Base-by-base conservation (phyloP, 768 basidiomycete genomes). In the Hericium coralloides region DNA sequence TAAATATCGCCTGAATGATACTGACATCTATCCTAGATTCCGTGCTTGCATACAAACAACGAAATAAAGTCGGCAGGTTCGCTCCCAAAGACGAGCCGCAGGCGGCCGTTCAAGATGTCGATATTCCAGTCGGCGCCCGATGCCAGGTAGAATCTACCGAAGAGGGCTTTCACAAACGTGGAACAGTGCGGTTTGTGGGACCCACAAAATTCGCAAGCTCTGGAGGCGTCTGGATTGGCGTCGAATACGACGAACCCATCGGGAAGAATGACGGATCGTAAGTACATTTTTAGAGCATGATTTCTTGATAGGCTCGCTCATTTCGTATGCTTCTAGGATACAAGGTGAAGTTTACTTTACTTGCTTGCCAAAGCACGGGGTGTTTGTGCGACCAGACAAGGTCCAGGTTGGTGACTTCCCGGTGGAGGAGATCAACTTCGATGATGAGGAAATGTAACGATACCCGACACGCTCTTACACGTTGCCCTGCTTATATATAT, bases 201-300 rank as follows among this genome's bases (percentile, higher is more conserved):
- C 69, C 73, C 38, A 92, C 94, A 0, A 76, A 78, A 56, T 97
- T 98, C 66, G 82, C 81, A 10, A 80, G 77, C 58, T 80, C 75
- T 14, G 67, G 70, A 3, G 82, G 86, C 0, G 70, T 82, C 0
- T 98, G 95, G 95, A 80, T 98, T 1, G 95, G 95, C 0, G 76
- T 98, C 18, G 92, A 95, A 68, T 91, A 94, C 66, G 95, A 98
- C 66, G 95, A 98, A 64, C 95, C 95, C 3, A 77, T 92, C 22
- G 95, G 95, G 12, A 98, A 95, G 74, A 94, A 95, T 60, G 89
- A 98, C 68, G 95, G 95, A 12, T 50, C 49, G 49, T 50, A 31
- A 50, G 22, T 17, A 26, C 15, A 3, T 31, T 23, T 14, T 25
- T 25, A 6, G 3, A 18, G n/a, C 9, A 9, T 20, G 23, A 22